These are phyloP conservation scores for Talaromyces sp. DNA, from an alignment of 2,329 filamentous ascomycete genomes.

Conservation along the genomic window DNA sequence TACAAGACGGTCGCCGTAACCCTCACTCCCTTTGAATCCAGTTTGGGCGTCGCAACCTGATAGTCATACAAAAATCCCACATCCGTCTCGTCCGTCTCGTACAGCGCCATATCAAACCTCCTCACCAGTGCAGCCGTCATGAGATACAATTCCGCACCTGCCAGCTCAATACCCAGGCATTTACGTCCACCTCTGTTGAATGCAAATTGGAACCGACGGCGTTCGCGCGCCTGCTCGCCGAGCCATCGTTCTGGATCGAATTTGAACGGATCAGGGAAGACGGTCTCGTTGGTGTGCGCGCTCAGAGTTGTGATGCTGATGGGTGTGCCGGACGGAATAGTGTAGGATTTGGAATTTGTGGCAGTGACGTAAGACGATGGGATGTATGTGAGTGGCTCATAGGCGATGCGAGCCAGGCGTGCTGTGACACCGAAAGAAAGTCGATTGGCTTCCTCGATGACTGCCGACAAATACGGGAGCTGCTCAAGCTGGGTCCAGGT, in stretches of 20 bases:
- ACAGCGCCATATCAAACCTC: background rate
- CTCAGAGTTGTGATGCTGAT: background rate
- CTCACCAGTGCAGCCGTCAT: background rate
- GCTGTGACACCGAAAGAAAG: background rate
- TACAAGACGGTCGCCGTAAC: background rate
- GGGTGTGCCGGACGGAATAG: background rate
- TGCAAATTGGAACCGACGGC: background rate
- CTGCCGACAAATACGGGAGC: background rate
- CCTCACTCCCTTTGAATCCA: background rate
- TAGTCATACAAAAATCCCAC: background rate
- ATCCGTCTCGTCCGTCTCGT: background rate
- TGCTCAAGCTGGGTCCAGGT: background rate
- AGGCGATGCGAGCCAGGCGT: background rate
- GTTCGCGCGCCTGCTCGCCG: background rate
- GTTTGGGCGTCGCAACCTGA: background rate
- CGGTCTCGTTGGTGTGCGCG: background rate
- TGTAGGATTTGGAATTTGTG: background rate
- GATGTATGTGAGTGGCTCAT: background rate
- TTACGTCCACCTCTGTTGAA: background rate
- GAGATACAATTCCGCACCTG: background rate
- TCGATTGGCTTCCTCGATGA: background rate
- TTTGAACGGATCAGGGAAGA: background rate
- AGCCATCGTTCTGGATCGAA: background rate
- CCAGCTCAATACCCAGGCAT: background rate
- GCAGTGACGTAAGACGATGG: background rate